Evolutionary conservation across 2,329 filamentous ascomycete species (phyloP).

Genomic region (Alternaria burnsii): DNA sequence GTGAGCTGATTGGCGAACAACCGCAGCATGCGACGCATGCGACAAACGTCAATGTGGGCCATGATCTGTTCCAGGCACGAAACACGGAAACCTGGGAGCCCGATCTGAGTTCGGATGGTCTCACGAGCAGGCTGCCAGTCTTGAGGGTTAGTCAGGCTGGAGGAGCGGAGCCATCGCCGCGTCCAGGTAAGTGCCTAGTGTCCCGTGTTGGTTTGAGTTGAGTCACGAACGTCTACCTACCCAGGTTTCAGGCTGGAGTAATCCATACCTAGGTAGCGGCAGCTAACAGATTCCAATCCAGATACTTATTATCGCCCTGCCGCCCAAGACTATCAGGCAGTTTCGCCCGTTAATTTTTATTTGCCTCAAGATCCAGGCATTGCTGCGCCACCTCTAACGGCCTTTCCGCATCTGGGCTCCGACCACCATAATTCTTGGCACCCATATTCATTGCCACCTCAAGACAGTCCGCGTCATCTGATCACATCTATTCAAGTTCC

Average conservation of each 20-base stretch:
- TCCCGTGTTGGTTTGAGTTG: constrained; percentile 32
- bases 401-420: constrained; percentile 42
- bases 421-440: constrained; percentile 40
- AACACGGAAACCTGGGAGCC: constrained; percentile 40
- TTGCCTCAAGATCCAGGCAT: constrained; percentile 42
- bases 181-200: constrained; percentile 31
- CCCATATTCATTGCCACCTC: constrained; percentile 31
- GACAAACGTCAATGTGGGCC: constrained; percentile 29
- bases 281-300: constrained; percentile 28
- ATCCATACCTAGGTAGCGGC: constrained; percentile 19
- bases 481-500: constrained; percentile 35
- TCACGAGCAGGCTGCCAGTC: constrained; percentile 30
- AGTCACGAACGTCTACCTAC: constrained; percentile 32
- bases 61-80: constrained; percentile 41
- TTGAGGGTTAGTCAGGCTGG: constrained; percentile 25
- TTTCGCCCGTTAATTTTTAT: constrained; percentile 32
- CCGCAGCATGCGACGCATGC: constrained; percentile 38
- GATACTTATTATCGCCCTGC: constrained; percentile 43
- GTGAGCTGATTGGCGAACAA: constrained; percentile 39
- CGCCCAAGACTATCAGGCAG: constrained; percentile 33
- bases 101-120: constrained; percentile 25
- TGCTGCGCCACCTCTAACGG: constrained; percentile 36
- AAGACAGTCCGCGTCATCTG: constrained; percentile 46
- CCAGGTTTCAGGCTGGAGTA: constrained; percentile 41
- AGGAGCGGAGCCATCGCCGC: constrained; percentile 25